Percentiles rank a stretch among this genome's conserved stretches.
Conservation (phyloP, 2,329 filamentous ascomycete species). For the Venturia carpophila region DNA sequence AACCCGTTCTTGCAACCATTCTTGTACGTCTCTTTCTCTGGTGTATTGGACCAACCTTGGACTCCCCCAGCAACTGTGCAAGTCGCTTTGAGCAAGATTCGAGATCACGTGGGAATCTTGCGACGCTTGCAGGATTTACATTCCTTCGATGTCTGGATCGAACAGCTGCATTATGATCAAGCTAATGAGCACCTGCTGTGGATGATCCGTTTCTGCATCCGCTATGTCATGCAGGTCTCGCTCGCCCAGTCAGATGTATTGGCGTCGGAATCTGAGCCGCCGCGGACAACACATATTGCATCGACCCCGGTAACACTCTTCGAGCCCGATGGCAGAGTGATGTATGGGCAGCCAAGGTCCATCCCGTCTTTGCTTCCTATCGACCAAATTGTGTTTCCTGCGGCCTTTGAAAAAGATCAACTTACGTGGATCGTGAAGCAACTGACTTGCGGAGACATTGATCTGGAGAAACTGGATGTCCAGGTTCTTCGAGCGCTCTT, state of each 20-base stretch:
- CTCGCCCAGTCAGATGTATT: background rate
- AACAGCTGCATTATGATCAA: background rate
- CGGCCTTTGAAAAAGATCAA: background rate
- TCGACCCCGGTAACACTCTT: background rate
- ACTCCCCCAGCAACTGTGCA: background rate
- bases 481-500: slow-evolving; percentile 30
- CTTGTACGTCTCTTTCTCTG: slow-evolving; percentile 28
- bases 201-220: background rate
- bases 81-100: background rate
- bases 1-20: slow-evolving; percentile 14
- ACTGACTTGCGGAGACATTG: background rate
- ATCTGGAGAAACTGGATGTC: slow-evolving; percentile 23
- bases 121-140: background rate
- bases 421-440: background rate
- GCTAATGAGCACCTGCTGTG: background rate
- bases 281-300: background rate
- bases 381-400: background rate
- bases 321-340: background rate
- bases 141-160: no score
- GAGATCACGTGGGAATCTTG: background rate
- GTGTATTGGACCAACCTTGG: slow-evolving; percentile 12
- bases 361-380: background rate
- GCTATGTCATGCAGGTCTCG: background rate
- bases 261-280: background rate
- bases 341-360: background rate